Evolutionary conservation across 2,329 filamentous ascomycete genomes (phyloP).

Genomic region (Penicillium vulpinum): DNA sequence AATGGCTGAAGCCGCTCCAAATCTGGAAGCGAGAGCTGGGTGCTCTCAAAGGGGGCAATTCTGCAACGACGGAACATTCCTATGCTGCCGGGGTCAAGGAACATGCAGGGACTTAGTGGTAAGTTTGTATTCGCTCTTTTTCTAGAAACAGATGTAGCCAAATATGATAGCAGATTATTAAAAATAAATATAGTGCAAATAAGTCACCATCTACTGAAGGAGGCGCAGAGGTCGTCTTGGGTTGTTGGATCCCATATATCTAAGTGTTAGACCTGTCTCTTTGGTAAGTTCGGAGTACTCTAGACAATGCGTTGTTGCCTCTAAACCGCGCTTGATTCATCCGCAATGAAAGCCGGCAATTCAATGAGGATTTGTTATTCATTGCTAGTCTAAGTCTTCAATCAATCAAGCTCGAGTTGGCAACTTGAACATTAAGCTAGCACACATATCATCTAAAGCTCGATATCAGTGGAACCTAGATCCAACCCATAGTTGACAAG

Average conservation of each 20-base stretch:
- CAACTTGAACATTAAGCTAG: not conserved
- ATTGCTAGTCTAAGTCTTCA: not conserved
- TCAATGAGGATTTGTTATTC: too few relatives aligned
- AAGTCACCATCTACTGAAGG: not conserved
- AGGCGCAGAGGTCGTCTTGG: not conserved
- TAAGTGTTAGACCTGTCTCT: not conserved
- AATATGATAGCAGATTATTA: not conserved
- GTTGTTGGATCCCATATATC: not conserved
- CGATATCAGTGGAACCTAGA: not conserved
- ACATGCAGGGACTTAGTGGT: not conserved
- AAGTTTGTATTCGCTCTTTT: not conserved
- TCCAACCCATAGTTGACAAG: not conserved
- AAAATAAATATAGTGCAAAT: not conserved
- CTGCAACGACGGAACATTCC: conserved; percentile 15
- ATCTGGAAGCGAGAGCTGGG: conserved; percentile 7
- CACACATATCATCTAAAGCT: not conserved
- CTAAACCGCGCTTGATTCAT: not conserved
- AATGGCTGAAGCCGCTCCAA: conserved; percentile 45
- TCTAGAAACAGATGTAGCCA: not conserved
- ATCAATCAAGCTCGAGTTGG: too few relatives aligned
- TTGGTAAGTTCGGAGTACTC: not conserved
- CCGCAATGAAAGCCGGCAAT: not conserved
- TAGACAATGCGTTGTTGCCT: not conserved
- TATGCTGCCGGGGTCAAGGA: conserved; percentile 3
- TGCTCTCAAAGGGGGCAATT: conserved; percentile 12